phyloP scores from a whole-genome alignment of 192 early-diverging fungal species.

The Dissophora ornata region DNA sequence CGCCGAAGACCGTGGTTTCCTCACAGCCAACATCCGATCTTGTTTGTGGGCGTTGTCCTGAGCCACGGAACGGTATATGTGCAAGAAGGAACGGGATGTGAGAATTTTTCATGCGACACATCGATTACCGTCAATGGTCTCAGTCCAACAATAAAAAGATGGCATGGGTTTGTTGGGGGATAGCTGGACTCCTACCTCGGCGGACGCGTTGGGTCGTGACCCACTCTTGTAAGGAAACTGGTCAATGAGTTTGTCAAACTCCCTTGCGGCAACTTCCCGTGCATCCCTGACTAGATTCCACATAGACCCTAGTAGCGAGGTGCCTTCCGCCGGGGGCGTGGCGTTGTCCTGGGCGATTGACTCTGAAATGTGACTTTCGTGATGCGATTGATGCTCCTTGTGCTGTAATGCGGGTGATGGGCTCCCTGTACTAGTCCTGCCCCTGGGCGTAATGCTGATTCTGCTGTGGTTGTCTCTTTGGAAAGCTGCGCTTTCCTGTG shows the following conservation, averaged over 20 bases:
- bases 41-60: neutral
- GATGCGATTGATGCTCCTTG: neutral
- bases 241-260: constrained; percentile 45
- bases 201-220: neutral
- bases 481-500: constrained; percentile 8
- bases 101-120: neutral
- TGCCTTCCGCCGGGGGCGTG: constrained; percentile 1
- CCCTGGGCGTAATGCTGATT: neutral
- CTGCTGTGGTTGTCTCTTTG: neutral
- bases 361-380: neutral
- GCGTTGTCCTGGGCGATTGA: neutral
- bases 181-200: no score
- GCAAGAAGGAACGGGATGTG: neutral
- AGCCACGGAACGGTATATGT: neutral
- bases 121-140: neutral
- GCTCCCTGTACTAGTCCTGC: neutral
- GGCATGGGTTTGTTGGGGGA: no score
- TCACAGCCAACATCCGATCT: constrained; percentile 3
- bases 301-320: constrained; percentile 33
- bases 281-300: constrained; percentile 47
- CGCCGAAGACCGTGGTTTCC: constrained; percentile 4
- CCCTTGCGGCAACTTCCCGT: constrained; percentile 25
- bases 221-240: constrained; percentile 28
- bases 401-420: neutral
- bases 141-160: no score